Percentiles rank a stretch among this genome's conserved stretches.
phyloP scores from a whole-genome alignment of 257 asterid species.

The Salvia hispanica region DNA sequence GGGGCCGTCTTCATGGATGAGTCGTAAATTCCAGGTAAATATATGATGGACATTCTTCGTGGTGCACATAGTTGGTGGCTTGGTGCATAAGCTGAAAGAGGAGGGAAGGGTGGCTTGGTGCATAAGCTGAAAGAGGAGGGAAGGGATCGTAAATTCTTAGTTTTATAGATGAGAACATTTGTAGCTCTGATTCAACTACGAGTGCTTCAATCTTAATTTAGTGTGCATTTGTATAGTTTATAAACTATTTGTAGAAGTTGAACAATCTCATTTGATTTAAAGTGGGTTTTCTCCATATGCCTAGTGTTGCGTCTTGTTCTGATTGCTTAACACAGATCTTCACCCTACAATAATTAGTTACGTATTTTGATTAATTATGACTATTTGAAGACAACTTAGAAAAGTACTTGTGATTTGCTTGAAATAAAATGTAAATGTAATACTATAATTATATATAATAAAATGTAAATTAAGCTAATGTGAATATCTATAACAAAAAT shows the following conservation, averaged over 20 bases:
- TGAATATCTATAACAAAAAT: no score
- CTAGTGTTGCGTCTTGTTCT: no score
- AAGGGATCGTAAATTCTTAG: not conserved
- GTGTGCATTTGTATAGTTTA: slow-evolving; percentile 35
- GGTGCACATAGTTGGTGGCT: slow-evolving; percentile 18
- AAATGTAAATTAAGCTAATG: no score
- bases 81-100: slow-evolving; percentile 23
- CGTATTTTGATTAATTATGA: no score
- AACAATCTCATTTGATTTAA: not conserved
- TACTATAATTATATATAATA: no score
- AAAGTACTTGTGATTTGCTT: no score
- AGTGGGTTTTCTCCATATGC: no score
- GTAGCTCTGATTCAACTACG: not conserved
- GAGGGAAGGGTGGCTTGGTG: not conserved
- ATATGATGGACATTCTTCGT: slow-evolving; percentile 3
- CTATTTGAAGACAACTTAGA: no score
- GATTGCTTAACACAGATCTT: no score
- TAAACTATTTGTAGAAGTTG: slow-evolving; percentile 18
- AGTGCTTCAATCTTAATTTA: slow-evolving; percentile 17
- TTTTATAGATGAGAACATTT: not conserved
- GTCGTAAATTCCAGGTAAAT: slow-evolving; percentile 41
- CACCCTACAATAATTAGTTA: no score
- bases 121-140: slow-evolving; percentile 19
- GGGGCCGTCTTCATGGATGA: slow-evolving; percentile 71
- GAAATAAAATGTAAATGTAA: no score